A percentile compares a stretch with the other conserved stretches of the same genome.
Conservation (phyloP, 1,284 basidiomycete genomes). For the Malassezia sympodialis region DNA sequence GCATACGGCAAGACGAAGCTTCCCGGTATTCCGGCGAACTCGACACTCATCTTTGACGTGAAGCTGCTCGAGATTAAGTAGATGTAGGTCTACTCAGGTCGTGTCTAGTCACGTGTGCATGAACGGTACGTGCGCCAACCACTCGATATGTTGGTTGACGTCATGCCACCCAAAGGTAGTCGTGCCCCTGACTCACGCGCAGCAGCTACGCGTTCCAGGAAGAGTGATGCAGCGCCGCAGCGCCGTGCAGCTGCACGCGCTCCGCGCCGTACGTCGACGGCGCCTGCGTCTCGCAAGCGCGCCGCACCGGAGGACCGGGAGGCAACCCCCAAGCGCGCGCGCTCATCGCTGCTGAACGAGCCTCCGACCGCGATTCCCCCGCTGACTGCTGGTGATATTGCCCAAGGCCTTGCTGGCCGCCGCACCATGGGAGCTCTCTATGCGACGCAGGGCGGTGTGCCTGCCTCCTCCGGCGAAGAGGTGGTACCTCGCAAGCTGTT, state of each 20-base stretch:
- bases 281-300: conserved; percentile 19
- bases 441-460: conserved; percentile 11
- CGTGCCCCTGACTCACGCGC: neutral
- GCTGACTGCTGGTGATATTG: conserved; percentile 2
- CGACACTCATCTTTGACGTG: conserved; percentile 54
- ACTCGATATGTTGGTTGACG: too few relatives aligned
- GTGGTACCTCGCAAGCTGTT: conserved; percentile 40
- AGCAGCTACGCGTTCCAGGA: neutral
- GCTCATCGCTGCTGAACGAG: conserved; percentile 10
- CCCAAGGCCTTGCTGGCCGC: neutral
- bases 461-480: conserved; percentile 8
- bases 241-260: neutral
- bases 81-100: neutral
- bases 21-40: conserved; percentile 52
- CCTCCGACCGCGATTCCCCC: conserved; percentile 8
- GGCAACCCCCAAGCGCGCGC: conserved; percentile 1
- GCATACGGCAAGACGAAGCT: conserved; percentile 54
- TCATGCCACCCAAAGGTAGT: conserved; percentile 17
- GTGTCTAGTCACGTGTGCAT: neutral
- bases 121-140: neutral
- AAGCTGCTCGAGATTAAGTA: conserved; percentile 54
- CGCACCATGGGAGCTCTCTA: conserved; percentile 6
- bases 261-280: neutral
- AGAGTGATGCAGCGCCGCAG: neutral
- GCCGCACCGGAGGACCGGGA: conserved; percentile 24